Base-by-base conservation (phyloP, 805 yeast species). In the Candida manassasensis region DNA sequence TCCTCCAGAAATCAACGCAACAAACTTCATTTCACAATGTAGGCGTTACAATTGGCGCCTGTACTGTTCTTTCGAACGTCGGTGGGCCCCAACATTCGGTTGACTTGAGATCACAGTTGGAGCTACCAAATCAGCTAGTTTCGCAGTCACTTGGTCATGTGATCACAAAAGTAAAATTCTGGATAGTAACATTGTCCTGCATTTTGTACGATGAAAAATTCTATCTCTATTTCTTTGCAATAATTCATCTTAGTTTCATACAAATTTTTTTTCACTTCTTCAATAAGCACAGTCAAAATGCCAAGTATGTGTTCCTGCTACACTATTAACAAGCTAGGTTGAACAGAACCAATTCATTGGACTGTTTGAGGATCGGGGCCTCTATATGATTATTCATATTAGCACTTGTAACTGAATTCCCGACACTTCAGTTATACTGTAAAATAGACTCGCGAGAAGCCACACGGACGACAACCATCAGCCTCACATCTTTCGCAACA, bases 1-100 rank as follows among this genome's bases (percentile, higher is more conserved):
- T 0, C 98, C 98, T 4, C 98, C 98, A 1, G 96, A 85, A 0
- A 93, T 79, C 15, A 93, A 68, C 0, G 95, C 98, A 21, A 88
- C 84, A 52, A 89, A 85, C 57, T 87, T 88, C 98, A 93, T 90
- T n/a, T 27, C 18, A 6, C 9, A n/a, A 13, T 7, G n/a, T 21
- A 7, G 10, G 22, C 9, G 22, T n/a, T n/a, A n/a, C n/a, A n/a
- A n/a, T n/a, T n/a, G n/a, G n/a, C n/a, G n/a, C n/a, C n/a, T n/a
- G n/a, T n/a, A n/a, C n/a, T n/a, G n/a, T n/a, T n/a, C n/a, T n/a
- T n/a, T n/a, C n/a, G n/a, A n/a, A n/a, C n/a, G n/a, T n/a, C n/a
- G n/a, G n/a, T n/a, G n/a, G n/a, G n/a, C n/a, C n/a, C n/a, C n/a
- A n/a, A n/a, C n/a, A n/a, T n/a, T n/a, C n/a, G n/a, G n/a, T n/a